These are phyloP conservation scores for Pseudohyphozyma bogoriensis DNA, from an alignment of 768 basidiomycete species.

Conservation along the genomic window DNA sequence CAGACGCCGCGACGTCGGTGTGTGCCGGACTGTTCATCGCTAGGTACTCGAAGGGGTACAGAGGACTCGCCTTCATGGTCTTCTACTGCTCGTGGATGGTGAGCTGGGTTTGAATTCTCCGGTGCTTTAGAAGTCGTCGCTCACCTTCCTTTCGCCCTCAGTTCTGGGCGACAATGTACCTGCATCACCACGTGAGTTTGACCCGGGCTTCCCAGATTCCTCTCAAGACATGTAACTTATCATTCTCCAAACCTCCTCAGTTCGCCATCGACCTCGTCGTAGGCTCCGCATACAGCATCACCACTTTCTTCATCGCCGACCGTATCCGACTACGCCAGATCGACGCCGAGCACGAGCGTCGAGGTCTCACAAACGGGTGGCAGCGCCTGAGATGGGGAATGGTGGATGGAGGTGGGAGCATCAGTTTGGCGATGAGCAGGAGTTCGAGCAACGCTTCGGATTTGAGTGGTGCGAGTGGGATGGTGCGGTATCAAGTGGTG, in stretches of 20 bases:
- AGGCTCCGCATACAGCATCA: conserved; percentile 20
- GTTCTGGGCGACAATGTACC: conserved; percentile 14
- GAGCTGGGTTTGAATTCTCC: background rate
- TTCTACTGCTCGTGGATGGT: conserved; percentile 17
- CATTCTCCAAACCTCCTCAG: background rate
- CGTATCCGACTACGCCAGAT: conserved; percentile 20
- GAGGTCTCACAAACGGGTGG: conserved; percentile 22
- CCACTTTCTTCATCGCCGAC: conserved; percentile 21
- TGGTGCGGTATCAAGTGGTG: no score
- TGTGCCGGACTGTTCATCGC: conserved; percentile 18
- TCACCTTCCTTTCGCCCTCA: background rate
- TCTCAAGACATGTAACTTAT: background rate
- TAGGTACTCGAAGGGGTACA: conserved; percentile 18
- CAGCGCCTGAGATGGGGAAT: conserved; percentile 9
- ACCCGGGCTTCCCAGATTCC: no score
- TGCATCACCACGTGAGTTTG: conserved; percentile 22
- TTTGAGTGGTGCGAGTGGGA: no score
- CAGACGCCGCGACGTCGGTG: conserved; percentile 25
- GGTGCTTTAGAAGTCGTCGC: background rate
- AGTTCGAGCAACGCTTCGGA: no score
- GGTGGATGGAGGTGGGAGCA: background rate
- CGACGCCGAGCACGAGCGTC: conserved; percentile 11
- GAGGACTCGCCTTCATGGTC: conserved; percentile 12
- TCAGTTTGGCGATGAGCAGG: background rate
- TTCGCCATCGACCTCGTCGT: conserved; percentile 26